Evolutionary conservation across 768 basidiomycete genomes (phyloP).

Genomic region (Daedaleopsis nitida): DNA sequence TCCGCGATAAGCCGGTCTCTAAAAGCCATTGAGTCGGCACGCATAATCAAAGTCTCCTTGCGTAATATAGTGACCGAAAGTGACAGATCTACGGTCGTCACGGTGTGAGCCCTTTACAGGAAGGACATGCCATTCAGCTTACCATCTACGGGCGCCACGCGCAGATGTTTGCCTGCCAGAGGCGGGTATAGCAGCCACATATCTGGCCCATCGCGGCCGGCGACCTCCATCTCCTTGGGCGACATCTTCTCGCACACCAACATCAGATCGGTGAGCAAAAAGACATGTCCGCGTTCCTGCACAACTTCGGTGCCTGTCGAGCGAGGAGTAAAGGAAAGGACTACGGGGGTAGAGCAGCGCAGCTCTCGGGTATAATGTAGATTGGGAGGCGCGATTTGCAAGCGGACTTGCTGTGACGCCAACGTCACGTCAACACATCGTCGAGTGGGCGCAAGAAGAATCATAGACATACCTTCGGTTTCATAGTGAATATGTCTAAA

Average conservation of each 20-base stretch:
- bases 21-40: slow-evolving; percentile 54
- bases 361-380: slow-evolving; percentile 80
- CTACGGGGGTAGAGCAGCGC: slow-evolving; percentile 69
- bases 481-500: slow-evolving; percentile 95
- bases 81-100: slow-evolving; percentile 54
- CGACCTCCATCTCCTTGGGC: slow-evolving; percentile 56
- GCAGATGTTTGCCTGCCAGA: slow-evolving; percentile 89
- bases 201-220: slow-evolving; percentile 63
- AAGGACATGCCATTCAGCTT: slow-evolving; percentile 24
- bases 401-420: slow-evolving; percentile 70
- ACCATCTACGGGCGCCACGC: slow-evolving; percentile 60
- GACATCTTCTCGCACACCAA: slow-evolving; percentile 86
- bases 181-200: slow-evolving; percentile 96
- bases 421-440: slow-evolving; percentile 7
- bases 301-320: slow-evolving; percentile 73
- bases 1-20: slow-evolving; percentile 68
- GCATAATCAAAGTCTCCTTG: slow-evolving; percentile 79
- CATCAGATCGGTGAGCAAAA: slow-evolving; percentile 91
- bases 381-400: slow-evolving; percentile 84
- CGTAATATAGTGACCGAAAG: slow-evolving; percentile 82
- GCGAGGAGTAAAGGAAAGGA: slow-evolving; percentile 76
- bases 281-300: slow-evolving; percentile 80
- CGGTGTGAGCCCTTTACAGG: background rate
- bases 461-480: slow-evolving; percentile 67
- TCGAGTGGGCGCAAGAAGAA: background rate